Conservation (phyloP, 228 moss, liverwort and hornwort genomes). For the Sphagnum magellanicum region DNA sequence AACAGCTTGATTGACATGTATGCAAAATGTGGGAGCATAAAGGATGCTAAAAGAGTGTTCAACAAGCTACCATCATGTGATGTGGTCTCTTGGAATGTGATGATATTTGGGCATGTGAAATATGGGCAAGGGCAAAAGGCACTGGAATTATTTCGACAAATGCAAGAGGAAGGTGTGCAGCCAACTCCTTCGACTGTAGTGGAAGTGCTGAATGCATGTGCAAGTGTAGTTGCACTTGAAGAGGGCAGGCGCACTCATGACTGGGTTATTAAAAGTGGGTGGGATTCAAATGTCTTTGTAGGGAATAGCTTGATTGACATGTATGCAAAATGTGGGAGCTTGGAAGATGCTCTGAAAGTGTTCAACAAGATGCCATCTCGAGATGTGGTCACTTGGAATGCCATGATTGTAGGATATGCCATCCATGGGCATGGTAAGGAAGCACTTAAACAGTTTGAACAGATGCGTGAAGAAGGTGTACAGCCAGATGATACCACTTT, state of each 20-base stretch:
- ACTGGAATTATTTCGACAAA: conserved; percentile 33
- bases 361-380: conserved; percentile 25
- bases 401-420: conserved; percentile 41
- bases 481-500: conserved; percentile 37
- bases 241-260: conserved; percentile 28
- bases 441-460: conserved; percentile 19
- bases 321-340: conserved; percentile 28
- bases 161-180: conserved; percentile 29
- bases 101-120: conserved; percentile 34
- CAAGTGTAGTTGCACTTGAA: conserved; percentile 12
- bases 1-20: conserved; percentile 49
- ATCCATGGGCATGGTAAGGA: conserved; percentile 25
- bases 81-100: conserved; percentile 48
- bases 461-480: conserved; percentile 12
- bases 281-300: conserved; percentile 28
- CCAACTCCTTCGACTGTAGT: conserved; percentile 49
- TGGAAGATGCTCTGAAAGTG: conserved; percentile 23
- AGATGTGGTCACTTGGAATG: conserved; percentile 36
- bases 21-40: conserved; percentile 32
- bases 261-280: conserved; percentile 24
- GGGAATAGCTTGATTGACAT: conserved; percentile 35
- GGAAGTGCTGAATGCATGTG: conserved; percentile 40
- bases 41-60: conserved; percentile 27
- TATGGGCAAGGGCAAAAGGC: conserved; percentile 20
- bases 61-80: conserved; percentile 25